Base-by-base conservation (phyloP, 2,329 filamentous ascomycete genomes). In the Zasmidium angulare region DNA sequence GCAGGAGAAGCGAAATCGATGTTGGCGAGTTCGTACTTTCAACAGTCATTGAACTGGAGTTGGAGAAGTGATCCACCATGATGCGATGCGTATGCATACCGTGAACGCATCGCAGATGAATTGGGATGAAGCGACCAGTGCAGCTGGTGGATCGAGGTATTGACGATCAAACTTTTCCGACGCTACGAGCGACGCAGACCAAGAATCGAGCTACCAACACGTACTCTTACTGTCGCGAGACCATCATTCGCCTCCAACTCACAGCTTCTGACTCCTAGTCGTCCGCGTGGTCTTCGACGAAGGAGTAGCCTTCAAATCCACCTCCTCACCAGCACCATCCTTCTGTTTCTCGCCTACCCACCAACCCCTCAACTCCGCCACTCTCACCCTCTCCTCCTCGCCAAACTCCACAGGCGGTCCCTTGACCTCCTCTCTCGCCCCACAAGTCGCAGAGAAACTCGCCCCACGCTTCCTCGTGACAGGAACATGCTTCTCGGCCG, bases 401-500 rank as follows among this genome's bases (percentile, higher is more conserved):
- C 77, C 79, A 43, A 76, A 68, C 69, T 82, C 79, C 1, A 81
- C 78, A 20, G 67, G 71, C 60, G 79, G 78, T 1, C 79, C 79
- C 26, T 72, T 78, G 2, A 77, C 66, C 65, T 81, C 78, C 61
- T 81, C 79, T 21, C 64, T 64, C 9, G 68, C 67, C 23, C 56
- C 56, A 2, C 21, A 19, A 17, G 36, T 43, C 9, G 53, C 69
- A 64, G 40, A 66, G 63, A 63, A 62, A 64, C 54, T 58, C 7
- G 51, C 50, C 17, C 58, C 48, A n/a, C 53, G 50, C 59, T 63
- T 62, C 20, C 70, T 47, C 36, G 72, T 73, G 40, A 69, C 72
- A 55, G 67, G 72, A 22, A 61, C 56, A 17, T 23, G 60, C 50
- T 60, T 61, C 23, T 58, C 58, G 10, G 22, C 49, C 2, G 55